Evolutionary conservation across 2,329 filamentous ascomycete genomes (phyloP), one percentile per base, ranked within the genome.

Genomic region (Exophiala xenobiotica): DNA sequence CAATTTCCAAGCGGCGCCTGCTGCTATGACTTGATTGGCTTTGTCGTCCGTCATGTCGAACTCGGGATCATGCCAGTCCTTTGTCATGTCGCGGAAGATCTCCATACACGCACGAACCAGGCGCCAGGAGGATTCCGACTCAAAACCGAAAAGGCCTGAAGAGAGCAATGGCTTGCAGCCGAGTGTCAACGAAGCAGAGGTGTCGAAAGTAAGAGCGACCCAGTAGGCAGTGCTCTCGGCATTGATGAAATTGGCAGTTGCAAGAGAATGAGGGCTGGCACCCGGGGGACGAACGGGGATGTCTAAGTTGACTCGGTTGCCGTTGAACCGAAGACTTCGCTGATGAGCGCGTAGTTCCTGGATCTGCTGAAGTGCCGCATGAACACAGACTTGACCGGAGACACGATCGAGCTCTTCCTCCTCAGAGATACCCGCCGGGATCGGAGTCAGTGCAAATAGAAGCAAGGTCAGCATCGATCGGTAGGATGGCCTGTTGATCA

Each of bases 161-260:
- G 70, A 72, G 3, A 73, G 63, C 1, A 72, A 49, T 0, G 71
- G 65, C 4, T 68, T 64, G 6, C 67, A 70, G 24, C 71, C 72
- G 9, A 73, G 60, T 0, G 69, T 73, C 4, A 74, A 50, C 1
- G 71, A 73, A 1, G 69, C 68, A 0, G 70, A 73, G 0, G 71
- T 74, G 35, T 74, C 71, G 22, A 72, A 74, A 0, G 70, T 72
- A 4, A 74, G 47, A 3, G 71, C 71, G 0, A 70, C 68, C 71
- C 71, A 74, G 49, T 73, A 73, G 0, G 66, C 68, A 12, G 64
- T 70, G 44, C 66, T 73, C 52, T 74, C 71, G 2, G 67, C 63
- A 4, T 63, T 64, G 7, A 74, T 66, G 33, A 72, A 73, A 29
- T 66, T 63, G 19, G 48, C 1, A 61, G 63, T 4, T 63, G 64